Base-by-base conservation (phyloP, 2,329 filamentous ascomycete genomes). In the Stachybotrys elegans region DNA sequence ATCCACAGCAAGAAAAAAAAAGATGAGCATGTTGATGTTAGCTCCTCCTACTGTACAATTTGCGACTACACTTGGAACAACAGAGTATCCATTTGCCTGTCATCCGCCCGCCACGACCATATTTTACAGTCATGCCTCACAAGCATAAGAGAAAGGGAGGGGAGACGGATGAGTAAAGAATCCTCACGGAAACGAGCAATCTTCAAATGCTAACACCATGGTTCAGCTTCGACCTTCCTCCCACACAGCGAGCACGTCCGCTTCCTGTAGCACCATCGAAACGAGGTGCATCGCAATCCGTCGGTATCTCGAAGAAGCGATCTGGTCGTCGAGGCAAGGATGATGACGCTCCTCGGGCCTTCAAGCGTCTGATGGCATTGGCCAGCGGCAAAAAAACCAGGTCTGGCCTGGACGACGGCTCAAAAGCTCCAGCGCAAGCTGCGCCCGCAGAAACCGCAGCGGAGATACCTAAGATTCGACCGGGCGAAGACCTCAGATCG, bases 291-390 rank as follows among this genome's bases (percentile, higher is more conserved):
- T 49, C 51, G 43, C 22, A 48, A 51, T 37, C 52, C 47, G 21
- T 22, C 22, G 22, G 29, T 60, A 2, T 12, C 8, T 34, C 31
- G 40, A 69, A 70, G 58, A 57, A 79, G 69, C 56, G 60, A 50
- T 60, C 45, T 49, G 75, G 75, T 54, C 69, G 68, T 11, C 74
- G 67, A 61, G 67, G 47, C 41, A 64, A 62, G 22, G 71, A 77
- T 31, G 83, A 95, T 61, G 93, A 97, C 67, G 91, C 87, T 2
- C 93, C 93, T 0, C 86, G 88, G 53, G 88, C 86, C 2, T 98
- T 98, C 65, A 80, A 81, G 49, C 83, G 90, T 12, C 69, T 97
- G 49, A 93, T 97, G 86, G 81, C 86, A 25, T 79, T 83, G 52
- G 78, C 84, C 32, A 66, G 71, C 14, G 64, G 79, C n/a, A 83